Conservation (phyloP, 352 stramenopile genomes). For the Phytophthora hibernalis region DNA sequence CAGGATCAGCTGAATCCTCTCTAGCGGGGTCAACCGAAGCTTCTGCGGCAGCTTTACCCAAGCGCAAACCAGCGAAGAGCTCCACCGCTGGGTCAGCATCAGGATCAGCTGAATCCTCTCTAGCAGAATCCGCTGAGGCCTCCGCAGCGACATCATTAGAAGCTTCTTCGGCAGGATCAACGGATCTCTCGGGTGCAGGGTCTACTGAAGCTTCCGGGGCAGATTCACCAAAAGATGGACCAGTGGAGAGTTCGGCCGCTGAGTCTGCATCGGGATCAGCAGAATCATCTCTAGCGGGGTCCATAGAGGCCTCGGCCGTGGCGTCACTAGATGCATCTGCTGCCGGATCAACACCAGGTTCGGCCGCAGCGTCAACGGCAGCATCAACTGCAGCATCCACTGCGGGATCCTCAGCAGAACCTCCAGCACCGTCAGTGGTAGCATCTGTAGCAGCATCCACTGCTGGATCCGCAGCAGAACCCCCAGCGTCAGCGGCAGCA, state of each 20-base stretch:
- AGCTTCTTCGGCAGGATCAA: neutral
- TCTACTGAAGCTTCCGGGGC: neutral
- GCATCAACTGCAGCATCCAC: no score
- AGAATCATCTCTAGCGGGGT: conserved; percentile 1
- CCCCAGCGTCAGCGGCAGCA: neutral
- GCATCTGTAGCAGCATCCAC: neutral
- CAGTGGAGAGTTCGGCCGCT: no score
- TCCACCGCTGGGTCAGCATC: neutral
- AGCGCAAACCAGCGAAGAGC: no score
- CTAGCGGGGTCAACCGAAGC: no score
- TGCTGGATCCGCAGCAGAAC: conserved; percentile 4
- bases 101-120: no score
- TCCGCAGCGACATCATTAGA: neutral
- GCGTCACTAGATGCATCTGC: neutral
- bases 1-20: no score
- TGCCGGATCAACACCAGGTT: neutral
- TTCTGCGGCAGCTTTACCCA: no score
- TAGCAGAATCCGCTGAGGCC: neutral
- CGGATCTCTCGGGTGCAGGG: neutral
- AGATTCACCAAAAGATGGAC: no score
- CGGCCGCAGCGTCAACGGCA: neutral
- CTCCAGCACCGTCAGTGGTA: neutral
- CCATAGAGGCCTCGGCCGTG: neutral
- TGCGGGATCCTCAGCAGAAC: neutral
- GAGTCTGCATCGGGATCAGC: neutral